Base-by-base conservation (phyloP, 108 stramenopile genomes). In the Fistulifera pelliculosa region DNA sequence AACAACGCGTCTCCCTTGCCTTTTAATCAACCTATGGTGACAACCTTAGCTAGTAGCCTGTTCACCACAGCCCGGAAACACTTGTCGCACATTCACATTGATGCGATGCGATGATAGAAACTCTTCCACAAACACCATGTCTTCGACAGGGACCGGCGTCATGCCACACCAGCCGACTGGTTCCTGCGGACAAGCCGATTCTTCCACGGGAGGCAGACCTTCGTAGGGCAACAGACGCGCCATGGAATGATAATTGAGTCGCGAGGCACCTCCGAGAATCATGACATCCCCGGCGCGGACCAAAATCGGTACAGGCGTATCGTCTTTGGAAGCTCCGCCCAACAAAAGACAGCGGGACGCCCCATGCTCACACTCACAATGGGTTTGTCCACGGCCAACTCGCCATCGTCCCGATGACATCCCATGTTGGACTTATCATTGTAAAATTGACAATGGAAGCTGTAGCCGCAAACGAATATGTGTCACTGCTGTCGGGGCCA, bases 391-490 rank as follows among this genome's bases (percentile, higher is more conserved):
- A 85, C 42, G 24, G 74, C 70, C 19, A 55, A 48, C 58, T 85
- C 83, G 11, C 78, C 47, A 54, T 85, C 79, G 58, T 85, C 83
- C 21, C 64, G 58, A 51, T 85, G 83, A 13, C 79, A 77, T 10
- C 83, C 78, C 79, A 85, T 80, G 26, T 63, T 51, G 0, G 72
- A 74, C 49, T 78, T 78, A 10, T 24, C 22, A 26, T 51, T 64
- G 66, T 85, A 85, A 49, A 85, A 56, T 85, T 85, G 27, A 85
- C 83, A 62, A 85, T 85, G 38, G 61, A 52, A 19, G 83, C 83
- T 3, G 71, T 62, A 16, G 77, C 64, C 5, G 23, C 56, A 65
- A 77, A 84, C 11, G 13, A 23, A 11, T 16, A 3, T 41, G 52
- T 24, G 1, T 38, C 39, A 0, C 3, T 18, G 44, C n/a, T 0